phyloP scores from a whole-genome alignment of 1,139 yeast species.

The Candida sp. region DNA sequence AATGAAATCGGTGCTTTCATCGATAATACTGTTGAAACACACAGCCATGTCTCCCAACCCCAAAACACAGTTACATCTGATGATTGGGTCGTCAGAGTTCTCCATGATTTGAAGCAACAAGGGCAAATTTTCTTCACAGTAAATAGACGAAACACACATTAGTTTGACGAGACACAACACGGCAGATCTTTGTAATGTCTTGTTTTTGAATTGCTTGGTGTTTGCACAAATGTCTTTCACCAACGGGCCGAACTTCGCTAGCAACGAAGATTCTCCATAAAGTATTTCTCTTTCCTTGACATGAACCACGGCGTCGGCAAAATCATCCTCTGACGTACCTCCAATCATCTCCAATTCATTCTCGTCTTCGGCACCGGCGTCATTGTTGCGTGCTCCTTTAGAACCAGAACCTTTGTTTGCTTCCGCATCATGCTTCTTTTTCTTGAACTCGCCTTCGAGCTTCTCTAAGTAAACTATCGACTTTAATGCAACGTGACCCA shows the following conservation, averaged over 20 bases:
- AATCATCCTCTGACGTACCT: slow-evolving; percentile 95
- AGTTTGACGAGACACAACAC: slow-evolving; percentile 84
- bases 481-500: slow-evolving; percentile 90
- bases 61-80: slow-evolving; percentile 88
- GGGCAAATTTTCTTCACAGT: slow-evolving; percentile 83
- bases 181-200: slow-evolving; percentile 70
- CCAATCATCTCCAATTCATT: slow-evolving; percentile 93
- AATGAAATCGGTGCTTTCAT: slow-evolving; percentile 88
- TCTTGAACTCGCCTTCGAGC: slow-evolving; percentile 85
- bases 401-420: slow-evolving; percentile 22
- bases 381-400: neutral
- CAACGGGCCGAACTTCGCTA: slow-evolving; percentile 80
- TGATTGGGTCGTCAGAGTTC: slow-evolving; percentile 81
- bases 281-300: slow-evolving; percentile 86
- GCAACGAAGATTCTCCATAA: slow-evolving; percentile 74
- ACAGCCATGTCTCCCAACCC: slow-evolving; percentile 98
- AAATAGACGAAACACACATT: slow-evolving; percentile 91
- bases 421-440: slow-evolving; percentile 71
- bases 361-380: slow-evolving; percentile 27
- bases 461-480: slow-evolving; percentile 84
- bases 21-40: slow-evolving; percentile 91
- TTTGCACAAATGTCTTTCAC: slow-evolving; percentile 78
- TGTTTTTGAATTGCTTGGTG: slow-evolving; percentile 59
- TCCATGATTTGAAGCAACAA: slow-evolving; percentile 83
- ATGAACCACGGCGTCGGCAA: slow-evolving; percentile 82